Evolutionary conservation across 805 yeast species (phyloP).

Genomic region (Suhomyces xylopsoci): DNA sequence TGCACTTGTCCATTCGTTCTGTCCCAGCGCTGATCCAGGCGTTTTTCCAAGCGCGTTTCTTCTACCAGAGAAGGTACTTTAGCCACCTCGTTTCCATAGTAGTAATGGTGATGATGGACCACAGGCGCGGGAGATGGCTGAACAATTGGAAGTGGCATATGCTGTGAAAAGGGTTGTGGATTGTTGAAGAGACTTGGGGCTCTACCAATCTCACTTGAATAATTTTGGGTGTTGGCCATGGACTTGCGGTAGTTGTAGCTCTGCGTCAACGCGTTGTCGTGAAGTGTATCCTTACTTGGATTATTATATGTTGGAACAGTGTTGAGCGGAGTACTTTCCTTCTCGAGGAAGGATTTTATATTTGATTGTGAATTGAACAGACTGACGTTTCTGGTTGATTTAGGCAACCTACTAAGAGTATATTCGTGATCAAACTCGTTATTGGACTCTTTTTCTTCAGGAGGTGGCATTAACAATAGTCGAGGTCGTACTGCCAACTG

Average conservation of each 20-base stretch:
- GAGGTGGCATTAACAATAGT: neutral
- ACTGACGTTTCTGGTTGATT: slow-evolving; percentile 10
- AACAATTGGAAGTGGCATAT: neutral
- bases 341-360: slow-evolving; percentile 6
- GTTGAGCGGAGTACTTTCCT: slow-evolving; percentile 1
- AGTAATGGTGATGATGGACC: slow-evolving; percentile 45
- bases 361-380: slow-evolving; percentile 11
- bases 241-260: slow-evolving; percentile 1
- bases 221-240: neutral
- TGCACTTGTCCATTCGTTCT: neutral
- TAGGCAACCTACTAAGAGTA: neutral
- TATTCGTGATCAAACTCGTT: neutral
- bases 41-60: neutral
- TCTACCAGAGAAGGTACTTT: neutral
- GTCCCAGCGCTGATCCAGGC: neutral
- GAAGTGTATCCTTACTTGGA: slow-evolving; percentile 1
- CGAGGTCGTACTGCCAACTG: slow-evolving; percentile 32
- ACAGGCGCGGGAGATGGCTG: slow-evolving; percentile 11
- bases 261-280: neutral
- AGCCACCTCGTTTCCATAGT: slow-evolving; percentile 22
- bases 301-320: slow-evolving; percentile 11
- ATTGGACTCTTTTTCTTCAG: neutral
- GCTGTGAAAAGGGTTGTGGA: neutral
- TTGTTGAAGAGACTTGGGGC: neutral
- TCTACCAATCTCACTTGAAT: neutral